Evolutionary conservation across 371 early-diverging fungal species (phyloP), one percentile per base, ranked within the genome.

Genomic region (Haplosporangium sp.): DNA sequence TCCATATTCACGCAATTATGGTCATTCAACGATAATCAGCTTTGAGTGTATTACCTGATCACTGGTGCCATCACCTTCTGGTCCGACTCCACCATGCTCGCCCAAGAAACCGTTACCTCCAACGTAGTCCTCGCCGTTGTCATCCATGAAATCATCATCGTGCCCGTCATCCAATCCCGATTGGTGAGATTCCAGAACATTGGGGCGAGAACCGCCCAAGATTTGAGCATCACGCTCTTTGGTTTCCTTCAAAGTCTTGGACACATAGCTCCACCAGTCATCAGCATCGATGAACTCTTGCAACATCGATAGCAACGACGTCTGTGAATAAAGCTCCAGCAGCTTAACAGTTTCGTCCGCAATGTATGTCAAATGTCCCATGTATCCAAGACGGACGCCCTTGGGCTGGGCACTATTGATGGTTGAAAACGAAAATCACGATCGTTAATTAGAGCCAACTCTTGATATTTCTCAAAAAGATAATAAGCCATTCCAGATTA

Each of bases 311-410:
- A 81, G 47, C 40, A 74, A n/a, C 6, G 75, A 62, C 16, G 67
- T 68, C 20, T 63, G 65, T 8, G 59, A 56, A 41, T 67, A 73
- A 37, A 64, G 85, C 76, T 96, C 97, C 46, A 95, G 80, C 55
- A 96, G 77, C 66, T 94, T 93, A 64, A 92, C 91, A 0, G 95
- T 91, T 69, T 96, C 96, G 66, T 98, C 98, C 37, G 96, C 90
- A 66, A 98, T 96, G 59, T 95, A 94, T 1, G 96, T 96, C 74
- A 97, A 83, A 69, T 98, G 97, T 6, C 98, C 98, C 98, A 98
- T 98, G 80, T 94, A 96, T 7, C 97, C 98, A 36, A 95, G 85
- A 45, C 96, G 89, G 48, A 92, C 89, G 12, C 96, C 96, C 59
- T 93, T 94, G 11, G 95, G 94, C 65, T 88, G 82, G 23, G 83